These are phyloP conservation scores for Mrakia hoshinonis DNA, from an alignment of 768 basidiomycete genomes.

Conservation along the genomic window DNA sequence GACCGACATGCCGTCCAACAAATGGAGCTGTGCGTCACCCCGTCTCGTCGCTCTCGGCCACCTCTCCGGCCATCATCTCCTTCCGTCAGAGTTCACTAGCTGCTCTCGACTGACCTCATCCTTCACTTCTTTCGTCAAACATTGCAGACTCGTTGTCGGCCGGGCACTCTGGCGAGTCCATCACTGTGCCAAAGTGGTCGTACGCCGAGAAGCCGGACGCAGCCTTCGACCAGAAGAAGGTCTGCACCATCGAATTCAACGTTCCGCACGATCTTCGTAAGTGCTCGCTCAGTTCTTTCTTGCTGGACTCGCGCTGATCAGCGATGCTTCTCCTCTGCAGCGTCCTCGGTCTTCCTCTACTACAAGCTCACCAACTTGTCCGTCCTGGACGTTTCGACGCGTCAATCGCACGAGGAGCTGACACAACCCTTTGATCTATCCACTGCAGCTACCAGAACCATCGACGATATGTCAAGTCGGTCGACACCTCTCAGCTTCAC, in stretches of 20 bases:
- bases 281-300: conserved; percentile 8
- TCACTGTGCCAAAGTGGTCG: conserved; percentile 60
- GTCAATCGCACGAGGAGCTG: neutral
- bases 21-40: conserved; percentile 37
- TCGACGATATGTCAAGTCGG: conserved; percentile 88
- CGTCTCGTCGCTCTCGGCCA: neutral
- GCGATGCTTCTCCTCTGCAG: conserved; percentile 27
- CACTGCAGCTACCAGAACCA: conserved; percentile 86
- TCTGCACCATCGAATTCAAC: conserved; percentile 74
- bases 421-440: neutral
- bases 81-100: conserved; percentile 49
- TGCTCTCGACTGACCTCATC: neutral
- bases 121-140: too few relatives aligned
- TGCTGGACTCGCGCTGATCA: neutral
- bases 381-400: conserved; percentile 21
- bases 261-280: conserved; percentile 62
- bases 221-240: conserved; percentile 45
- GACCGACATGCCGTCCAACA: conserved; percentile 48
- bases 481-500: conserved; percentile 72
- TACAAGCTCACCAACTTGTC: conserved; percentile 56
- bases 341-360: conserved; percentile 73
- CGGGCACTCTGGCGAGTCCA: conserved; percentile 40
- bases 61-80: conserved; percentile 54
- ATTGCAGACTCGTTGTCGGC: conserved; percentile 45
- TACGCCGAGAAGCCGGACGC: conserved; percentile 52